Evolutionary conservation across 2,329 filamentous ascomycete species (phyloP).

Genomic region (Zymoseptoria pseudotritici): DNA sequence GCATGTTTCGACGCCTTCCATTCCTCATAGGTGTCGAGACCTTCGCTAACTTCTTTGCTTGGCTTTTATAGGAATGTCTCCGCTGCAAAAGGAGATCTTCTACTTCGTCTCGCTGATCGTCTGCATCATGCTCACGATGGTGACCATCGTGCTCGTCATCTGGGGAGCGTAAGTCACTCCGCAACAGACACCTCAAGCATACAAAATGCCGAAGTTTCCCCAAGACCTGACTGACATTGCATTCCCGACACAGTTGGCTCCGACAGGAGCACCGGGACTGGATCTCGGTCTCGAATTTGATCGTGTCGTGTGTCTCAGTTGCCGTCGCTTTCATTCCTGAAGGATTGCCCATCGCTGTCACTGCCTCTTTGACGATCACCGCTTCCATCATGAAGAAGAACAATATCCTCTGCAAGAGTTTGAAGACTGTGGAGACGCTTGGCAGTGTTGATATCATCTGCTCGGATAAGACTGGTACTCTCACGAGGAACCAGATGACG

Average conservation of each 20-base stretch:
- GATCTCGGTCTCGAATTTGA: constrained; percentile 65
- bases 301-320: constrained; percentile 62
- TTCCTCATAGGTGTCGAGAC: too few relatives aligned
- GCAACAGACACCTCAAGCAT: too few relatives aligned
- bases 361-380: constrained; percentile 62
- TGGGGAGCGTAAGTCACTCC: constrained; percentile 43
- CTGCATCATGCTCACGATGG: constrained; percentile 58
- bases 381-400: constrained; percentile 71
- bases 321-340: constrained; percentile 72
- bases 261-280: constrained; percentile 58
- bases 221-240: background rate
- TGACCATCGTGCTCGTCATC: constrained; percentile 46
- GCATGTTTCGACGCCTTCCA: too few relatives aligned
- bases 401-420: constrained; percentile 69
- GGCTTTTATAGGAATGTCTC: constrained; percentile 48
- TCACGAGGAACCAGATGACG: constrained; percentile 41
- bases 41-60: too few relatives aligned
- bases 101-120: constrained; percentile 67
- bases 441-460: constrained; percentile 67
- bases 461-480: constrained; percentile 68
- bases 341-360: constrained; percentile 62
- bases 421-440: constrained; percentile 71
- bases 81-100: constrained; percentile 64
- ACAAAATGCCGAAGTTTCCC: background rate
- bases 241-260: constrained; percentile 47